A percentile compares a stretch with the other conserved stretches of the same genome.
Evolutionary conservation across 2,329 filamentous ascomycete genomes (phyloP).

Genomic region (Drechslerella coelobrocha): DNA sequence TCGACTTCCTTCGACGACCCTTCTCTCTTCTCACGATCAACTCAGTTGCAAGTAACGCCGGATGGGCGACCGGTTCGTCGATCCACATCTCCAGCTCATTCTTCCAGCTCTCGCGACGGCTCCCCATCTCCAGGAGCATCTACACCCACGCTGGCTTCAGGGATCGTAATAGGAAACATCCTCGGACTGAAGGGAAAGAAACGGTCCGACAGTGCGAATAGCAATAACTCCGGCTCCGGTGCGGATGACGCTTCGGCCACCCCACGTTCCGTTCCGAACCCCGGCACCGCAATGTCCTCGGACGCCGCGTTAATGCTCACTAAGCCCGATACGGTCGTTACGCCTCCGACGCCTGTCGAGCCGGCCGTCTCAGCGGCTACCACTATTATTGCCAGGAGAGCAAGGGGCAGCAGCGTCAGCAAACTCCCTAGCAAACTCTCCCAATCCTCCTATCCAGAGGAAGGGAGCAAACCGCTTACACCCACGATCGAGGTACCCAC

Average conservation of each 20-base stretch:
- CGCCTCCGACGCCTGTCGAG: constrained; percentile 44
- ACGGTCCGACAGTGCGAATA: constrained; percentile 38
- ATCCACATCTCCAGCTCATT: constrained; percentile 38
- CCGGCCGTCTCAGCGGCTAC: constrained; percentile 23
- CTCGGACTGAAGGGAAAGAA: constrained; percentile 41
- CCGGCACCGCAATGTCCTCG: constrained; percentile 17
- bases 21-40: constrained; percentile 24
- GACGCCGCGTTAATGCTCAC: constrained; percentile 20
- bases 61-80: constrained; percentile 44
- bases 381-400: constrained; percentile 40
- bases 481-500: constrained; percentile 73
- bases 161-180: constrained; percentile 40
- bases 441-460: constrained; percentile 45
- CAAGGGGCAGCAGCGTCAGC: constrained; percentile 39
- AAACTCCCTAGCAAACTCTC: constrained; percentile 48
- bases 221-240: constrained; percentile 39
- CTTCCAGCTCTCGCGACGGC: constrained; percentile 36
- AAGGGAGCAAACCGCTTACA: constrained; percentile 66
- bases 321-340: constrained; percentile 47
- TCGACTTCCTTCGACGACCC: constrained; percentile 49
- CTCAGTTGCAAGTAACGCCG: constrained; percentile 38
- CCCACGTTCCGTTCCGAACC: constrained; percentile 30
- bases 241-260: constrained; percentile 18
- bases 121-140: constrained; percentile 34
- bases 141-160: constrained; percentile 44